These are phyloP conservation scores for Thuja plicata DNA, from an alignment of 83 land plant species.

Conservation along the genomic window DNA sequence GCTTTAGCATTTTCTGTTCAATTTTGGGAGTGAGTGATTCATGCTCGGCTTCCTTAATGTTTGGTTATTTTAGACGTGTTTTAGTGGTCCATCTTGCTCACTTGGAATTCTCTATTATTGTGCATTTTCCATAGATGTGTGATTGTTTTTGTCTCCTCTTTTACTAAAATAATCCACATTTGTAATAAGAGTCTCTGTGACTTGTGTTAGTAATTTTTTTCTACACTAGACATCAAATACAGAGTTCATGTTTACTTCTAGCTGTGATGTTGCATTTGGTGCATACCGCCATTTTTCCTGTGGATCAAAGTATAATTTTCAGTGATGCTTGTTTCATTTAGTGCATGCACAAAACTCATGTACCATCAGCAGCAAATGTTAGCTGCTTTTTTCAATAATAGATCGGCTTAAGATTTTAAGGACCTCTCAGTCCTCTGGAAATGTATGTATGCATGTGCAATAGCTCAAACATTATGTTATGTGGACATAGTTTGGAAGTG, in stretches of 20 bases:
- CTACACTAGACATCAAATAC: not conserved
- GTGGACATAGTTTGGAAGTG: not conserved
- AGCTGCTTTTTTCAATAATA: not conserved
- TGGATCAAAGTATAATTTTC: conserved; percentile 9
- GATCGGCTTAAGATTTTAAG: not conserved
- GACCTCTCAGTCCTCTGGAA: not conserved
- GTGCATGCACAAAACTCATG: not conserved
- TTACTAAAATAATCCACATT: not conserved
- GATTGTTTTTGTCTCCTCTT: not conserved
- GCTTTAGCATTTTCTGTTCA: not conserved
- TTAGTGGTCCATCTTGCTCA: not conserved
- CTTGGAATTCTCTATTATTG: not conserved
- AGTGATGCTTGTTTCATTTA: not conserved
- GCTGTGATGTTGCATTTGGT: not conserved
- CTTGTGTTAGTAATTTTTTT: not conserved
- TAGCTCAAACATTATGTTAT: not conserved
- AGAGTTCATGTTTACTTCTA: not conserved
- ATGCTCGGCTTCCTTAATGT: not conserved
- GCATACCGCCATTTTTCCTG: not conserved
- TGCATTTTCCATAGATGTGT: not conserved
- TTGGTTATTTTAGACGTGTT: not conserved
- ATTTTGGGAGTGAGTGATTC: not conserved
- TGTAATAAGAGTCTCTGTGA: not conserved
- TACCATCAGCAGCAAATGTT: not conserved
- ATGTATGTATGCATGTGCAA: not conserved